Evolutionary conservation across 2,329 filamentous ascomycete genomes (phyloP).

Genomic region (Alternaria sp.): DNA sequence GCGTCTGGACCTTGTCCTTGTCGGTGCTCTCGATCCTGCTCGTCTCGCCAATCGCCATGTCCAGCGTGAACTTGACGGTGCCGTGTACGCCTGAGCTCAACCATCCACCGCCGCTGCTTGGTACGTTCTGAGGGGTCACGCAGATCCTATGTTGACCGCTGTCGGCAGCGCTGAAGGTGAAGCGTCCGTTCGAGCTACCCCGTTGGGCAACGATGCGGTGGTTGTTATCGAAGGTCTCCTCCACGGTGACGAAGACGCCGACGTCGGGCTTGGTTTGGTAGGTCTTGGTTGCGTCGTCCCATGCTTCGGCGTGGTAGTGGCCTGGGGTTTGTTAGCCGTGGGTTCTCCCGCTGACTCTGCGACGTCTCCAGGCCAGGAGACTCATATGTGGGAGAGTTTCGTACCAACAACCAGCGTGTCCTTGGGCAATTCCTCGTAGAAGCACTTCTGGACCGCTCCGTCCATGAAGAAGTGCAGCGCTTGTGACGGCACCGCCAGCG

Average conservation of each 20-base stretch:
- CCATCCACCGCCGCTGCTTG: constrained; percentile 72
- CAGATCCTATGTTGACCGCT: constrained; percentile 96
- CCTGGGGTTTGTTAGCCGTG: constrained; percentile 55
- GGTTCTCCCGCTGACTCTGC: not conserved
- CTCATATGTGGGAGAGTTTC: constrained; percentile 25
- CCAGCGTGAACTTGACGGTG: constrained; percentile 82
- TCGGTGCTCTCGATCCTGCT: constrained; percentile 92
- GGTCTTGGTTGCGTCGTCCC: constrained; percentile 69
- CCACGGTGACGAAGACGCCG: constrained; percentile 88
- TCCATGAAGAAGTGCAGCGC: constrained; percentile 97
- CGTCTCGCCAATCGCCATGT: constrained; percentile 93
- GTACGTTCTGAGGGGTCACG: constrained; percentile 83
- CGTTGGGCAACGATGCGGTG: constrained; percentile 93
- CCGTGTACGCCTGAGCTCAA: constrained; percentile 71
- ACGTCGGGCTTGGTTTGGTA: constrained; percentile 79
- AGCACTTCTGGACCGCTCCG: constrained; percentile 85
- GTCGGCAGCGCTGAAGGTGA: constrained; percentile 95
- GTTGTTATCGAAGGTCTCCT: constrained; percentile 97
- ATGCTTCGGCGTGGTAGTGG: constrained; percentile 87
- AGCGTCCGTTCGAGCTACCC: constrained; percentile 76
- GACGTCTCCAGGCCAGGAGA: not conserved
- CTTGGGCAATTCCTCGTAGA: constrained; percentile 97
- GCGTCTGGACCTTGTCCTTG: constrained; percentile 89
- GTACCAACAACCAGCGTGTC: constrained; percentile 91
- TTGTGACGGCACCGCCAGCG: constrained; percentile 67